Base-by-base conservation (phyloP, 83 land plant genomes). In the Picea abies region DNA sequence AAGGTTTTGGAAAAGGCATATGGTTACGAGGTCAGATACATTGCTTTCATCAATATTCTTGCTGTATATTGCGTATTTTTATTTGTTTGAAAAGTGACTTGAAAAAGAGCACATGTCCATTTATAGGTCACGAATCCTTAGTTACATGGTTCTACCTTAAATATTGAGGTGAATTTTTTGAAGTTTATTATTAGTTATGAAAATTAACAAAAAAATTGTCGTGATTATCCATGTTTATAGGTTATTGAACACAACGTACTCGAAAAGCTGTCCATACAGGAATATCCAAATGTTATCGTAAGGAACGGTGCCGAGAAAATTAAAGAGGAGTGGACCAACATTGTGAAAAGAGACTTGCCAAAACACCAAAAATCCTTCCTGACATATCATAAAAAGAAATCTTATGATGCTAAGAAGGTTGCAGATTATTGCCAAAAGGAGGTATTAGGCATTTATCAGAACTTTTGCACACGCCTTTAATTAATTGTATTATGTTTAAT, bases 361-460 rank as follows among this genome's bases (percentile, higher is more conserved):
- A 96, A 87, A 78, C 96, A 98, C 88, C 93, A 93, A 19, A 91
- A 88, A 60, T 68, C 75, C n/a, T 98, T 98, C 72, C 81, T 83
- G 52, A 86, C 68, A 41, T 86, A 88, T 76, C 94, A 93, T 82
- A 92, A 82, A 70, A 98, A 93, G 87, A 97, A 89, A 81, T 60
- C 82, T 37, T 80, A 63, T 68, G 99, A 98, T 87, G 92, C 94
- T 19, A 98, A 94, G 89, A 90, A 91, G 64, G 84, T 87, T 60
- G 89, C 99, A 84, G 99, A 98, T 20, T 85, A 25, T 39, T 98
- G 99, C 77, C 97, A 96, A 87, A 87, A 93, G 83, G 99, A 98
- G 96, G 99, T 89, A 91, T 9, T 82, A 15, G 60, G 60, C 60
- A 56, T 56, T 56, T 56, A 56, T 56, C 15, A 56, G 60, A 12